These are phyloP conservation scores for Neurospora sp. DNA, from an alignment of 495 filamentous ascomycete species.

Conservation along the genomic window DNA sequence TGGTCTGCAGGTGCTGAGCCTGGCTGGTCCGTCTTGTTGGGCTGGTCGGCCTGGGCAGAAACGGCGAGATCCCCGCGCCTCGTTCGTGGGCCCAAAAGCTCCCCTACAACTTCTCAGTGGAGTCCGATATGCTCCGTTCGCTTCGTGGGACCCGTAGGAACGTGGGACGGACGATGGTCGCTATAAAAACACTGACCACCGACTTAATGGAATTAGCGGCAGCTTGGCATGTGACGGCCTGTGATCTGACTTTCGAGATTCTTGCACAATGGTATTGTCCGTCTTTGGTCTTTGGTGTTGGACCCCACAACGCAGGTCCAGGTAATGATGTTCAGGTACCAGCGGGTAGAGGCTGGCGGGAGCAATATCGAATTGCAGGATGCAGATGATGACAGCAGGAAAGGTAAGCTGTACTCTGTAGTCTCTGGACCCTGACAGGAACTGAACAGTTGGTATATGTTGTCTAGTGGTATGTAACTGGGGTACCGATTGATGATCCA, in stretches of 20 bases:
- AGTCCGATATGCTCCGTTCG: not conserved
- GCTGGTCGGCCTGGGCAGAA: not conserved
- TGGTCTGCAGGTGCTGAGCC: not conserved
- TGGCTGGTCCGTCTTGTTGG: not conserved
- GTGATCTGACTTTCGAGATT: not conserved
- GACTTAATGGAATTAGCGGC: constrained; percentile 12
- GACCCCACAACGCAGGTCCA: not conserved
- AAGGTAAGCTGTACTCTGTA: not conserved
- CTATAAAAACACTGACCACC: not conserved
- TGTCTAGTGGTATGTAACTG: not conserved
- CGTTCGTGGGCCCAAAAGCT: not conserved
- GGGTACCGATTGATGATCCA: not conserved
- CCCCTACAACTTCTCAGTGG: not conserved
- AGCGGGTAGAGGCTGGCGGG: constrained; percentile 7
- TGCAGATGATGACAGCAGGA: not conserved
- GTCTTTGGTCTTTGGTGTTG: not conserved
- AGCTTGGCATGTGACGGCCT: constrained; percentile 5
- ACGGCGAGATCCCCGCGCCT: not conserved
- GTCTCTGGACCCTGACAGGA: not conserved
- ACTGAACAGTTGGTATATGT: not conserved
- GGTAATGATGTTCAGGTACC: not conserved
- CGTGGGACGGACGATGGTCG: not conserved
- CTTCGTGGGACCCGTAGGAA: not conserved
- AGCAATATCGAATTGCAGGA: not conserved
- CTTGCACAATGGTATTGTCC: not conserved